Conservation (phyloP, 1,139 yeast species). For the Wickerhamomyces sp. region DNA sequence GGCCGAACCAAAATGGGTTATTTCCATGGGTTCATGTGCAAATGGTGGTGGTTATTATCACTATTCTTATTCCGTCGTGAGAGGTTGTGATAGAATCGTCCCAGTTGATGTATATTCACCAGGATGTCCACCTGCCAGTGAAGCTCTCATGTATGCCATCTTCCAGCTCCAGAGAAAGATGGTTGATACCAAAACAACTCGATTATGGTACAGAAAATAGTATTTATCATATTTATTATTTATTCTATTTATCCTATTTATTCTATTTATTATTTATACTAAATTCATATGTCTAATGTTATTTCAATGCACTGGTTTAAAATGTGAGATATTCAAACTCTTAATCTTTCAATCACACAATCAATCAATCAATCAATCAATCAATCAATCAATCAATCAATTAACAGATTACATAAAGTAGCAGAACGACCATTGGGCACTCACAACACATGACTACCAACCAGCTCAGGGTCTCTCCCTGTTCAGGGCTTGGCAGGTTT, state of each 20-base stretch:
- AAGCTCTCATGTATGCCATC: conserved; percentile 87
- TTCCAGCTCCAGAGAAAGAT: conserved; percentile 87
- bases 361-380: too few species aligned
- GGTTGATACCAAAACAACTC: conserved; percentile 74
- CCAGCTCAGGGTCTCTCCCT: too few species aligned
- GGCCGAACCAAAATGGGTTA: conserved; percentile 89
- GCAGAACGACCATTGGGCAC: too few species aligned
- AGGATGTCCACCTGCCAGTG: conserved; percentile 91
- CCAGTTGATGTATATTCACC: conserved; percentile 93
- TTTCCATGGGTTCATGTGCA: conserved; percentile 93
- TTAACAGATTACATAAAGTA: too few species aligned
- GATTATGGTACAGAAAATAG: conserved; percentile 81
- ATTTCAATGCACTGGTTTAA: too few species aligned
- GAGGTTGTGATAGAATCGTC: conserved; percentile 86
- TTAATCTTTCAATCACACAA: too few species aligned
- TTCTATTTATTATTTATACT: conserved; percentile 3
- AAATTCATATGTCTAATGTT: background rate
- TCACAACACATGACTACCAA: too few species aligned
- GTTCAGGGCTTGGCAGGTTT: too few species aligned
- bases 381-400: too few species aligned
- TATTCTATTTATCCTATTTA: background rate
- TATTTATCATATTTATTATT: background rate
- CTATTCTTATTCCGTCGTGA: conserved; percentile 81
- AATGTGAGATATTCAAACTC: too few species aligned
- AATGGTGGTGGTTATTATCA: conserved; percentile 94